These are phyloP conservation scores for Aspergillus taichungensis DNA, from an alignment of 495 filamentous ascomycete genomes.

Conservation along the genomic window DNA sequence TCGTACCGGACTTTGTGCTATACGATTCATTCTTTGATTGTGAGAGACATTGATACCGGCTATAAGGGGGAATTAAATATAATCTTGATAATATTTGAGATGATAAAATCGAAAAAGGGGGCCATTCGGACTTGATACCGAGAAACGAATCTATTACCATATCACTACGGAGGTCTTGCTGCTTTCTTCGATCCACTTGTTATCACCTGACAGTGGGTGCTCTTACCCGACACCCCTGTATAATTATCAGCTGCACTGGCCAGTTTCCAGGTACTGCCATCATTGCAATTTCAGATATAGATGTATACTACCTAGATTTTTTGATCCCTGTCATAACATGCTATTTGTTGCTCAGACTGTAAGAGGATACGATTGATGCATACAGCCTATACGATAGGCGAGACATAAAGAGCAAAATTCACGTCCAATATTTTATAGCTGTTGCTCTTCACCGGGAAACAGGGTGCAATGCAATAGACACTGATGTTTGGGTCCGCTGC, in stretches of 20 bases:
- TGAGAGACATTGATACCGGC: no score
- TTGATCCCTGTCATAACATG: no score
- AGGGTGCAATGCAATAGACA: background rate
- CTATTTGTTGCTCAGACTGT: no score
- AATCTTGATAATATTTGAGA: no score
- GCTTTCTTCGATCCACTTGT: conserved; percentile 7
- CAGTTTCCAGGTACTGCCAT: no score
- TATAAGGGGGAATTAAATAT: no score
- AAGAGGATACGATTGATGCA: no score
- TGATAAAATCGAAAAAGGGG: background rate
- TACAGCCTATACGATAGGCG: background rate
- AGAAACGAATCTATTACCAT: conserved; percentile 1
- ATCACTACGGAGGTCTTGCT: background rate
- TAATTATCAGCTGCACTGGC: background rate
- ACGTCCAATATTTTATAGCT: background rate
- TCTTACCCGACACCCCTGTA: background rate
- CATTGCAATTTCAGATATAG: no score
- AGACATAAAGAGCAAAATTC: background rate
- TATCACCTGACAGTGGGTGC: background rate
- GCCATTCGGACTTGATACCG: background rate
- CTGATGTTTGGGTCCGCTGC: conserved; percentile 19
- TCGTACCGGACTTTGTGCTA: no score
- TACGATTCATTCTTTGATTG: no score
- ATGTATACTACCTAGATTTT: no score
- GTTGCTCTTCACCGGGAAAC: conserved; percentile 13